Evolutionary conservation across 2,329 filamentous ascomycete genomes (phyloP).

Genomic region (Fusarium palustre): DNA sequence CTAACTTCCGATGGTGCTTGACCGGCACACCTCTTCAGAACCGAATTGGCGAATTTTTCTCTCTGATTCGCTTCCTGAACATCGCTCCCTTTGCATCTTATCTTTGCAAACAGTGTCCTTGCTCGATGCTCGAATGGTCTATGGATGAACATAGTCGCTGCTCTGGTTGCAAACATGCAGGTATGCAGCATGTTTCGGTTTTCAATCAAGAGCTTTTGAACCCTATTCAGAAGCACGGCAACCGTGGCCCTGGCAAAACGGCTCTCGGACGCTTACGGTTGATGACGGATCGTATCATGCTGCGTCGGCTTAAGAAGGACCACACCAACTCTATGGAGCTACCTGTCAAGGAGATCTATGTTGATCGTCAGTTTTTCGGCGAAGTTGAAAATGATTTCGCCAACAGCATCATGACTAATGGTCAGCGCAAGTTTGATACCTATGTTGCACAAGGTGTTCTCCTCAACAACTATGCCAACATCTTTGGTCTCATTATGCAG

Average conservation of each 20-base stretch:
- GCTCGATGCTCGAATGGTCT: conserved; percentile 85
- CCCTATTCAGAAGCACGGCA: conserved; percentile 76
- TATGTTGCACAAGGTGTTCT: conserved; percentile 95
- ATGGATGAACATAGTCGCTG: conserved; percentile 80
- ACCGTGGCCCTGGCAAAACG: conserved; percentile 43
- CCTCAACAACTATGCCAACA: conserved; percentile 98
- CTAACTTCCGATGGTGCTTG: conserved; percentile 93
- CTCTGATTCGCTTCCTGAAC: conserved; percentile 90
- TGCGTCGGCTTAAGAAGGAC: conserved; percentile 93
- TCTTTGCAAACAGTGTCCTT: conserved; percentile 88
- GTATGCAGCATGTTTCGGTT: conserved; percentile 65
- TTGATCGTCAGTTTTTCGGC: conserved; percentile 96
- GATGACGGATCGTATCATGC: conserved; percentile 93
- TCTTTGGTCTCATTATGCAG: conserved; percentile 98
- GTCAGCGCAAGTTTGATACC: conserved; percentile 89
- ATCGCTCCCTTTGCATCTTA: conserved; percentile 91
- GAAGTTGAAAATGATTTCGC: conserved; percentile 97
- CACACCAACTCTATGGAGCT: conserved; percentile 96
- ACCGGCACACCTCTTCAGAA: conserved; percentile 97
- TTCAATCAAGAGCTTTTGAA: conserved; percentile 97
- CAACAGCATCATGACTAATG: conserved; percentile 93
- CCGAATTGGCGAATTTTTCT: conserved; percentile 97
- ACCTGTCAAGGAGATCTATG: conserved; percentile 90
- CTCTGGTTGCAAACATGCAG: conserved; percentile 66
- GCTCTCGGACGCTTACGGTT: conserved; percentile 64